Percentiles rank a stretch among this genome's conserved stretches.
Conservation (phyloP, 1,284 basidiomycete genomes). For the Ustilago esculenta region DNA sequence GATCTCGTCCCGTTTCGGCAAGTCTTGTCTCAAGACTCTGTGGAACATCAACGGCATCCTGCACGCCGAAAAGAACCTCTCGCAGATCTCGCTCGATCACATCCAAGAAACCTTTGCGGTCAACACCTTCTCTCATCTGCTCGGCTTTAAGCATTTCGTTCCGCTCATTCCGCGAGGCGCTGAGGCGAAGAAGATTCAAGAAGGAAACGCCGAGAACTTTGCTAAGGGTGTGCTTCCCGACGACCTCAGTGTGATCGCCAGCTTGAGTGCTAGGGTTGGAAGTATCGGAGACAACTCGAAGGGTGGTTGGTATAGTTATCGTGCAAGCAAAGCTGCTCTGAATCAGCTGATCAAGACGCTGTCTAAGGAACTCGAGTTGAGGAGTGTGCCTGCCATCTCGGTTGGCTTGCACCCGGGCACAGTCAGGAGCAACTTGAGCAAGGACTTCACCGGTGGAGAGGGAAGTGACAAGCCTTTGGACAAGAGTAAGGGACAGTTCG, state of each 20-base stretch:
- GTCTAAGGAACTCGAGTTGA: conserved; percentile 73
- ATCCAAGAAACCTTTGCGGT: conserved; percentile 69
- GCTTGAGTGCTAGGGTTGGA: conserved; percentile 74
- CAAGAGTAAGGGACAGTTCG: conserved; percentile 71
- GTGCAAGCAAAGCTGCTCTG: conserved; percentile 78
- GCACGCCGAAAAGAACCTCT: conserved; percentile 73
- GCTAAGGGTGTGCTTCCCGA: conserved; percentile 64
- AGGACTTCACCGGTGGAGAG: conserved; percentile 64
- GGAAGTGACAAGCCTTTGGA: conserved; percentile 50
- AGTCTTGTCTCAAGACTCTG: conserved; percentile 67
- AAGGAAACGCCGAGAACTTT: conserved; percentile 49
- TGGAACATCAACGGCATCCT: conserved; percentile 71
- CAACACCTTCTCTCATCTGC: conserved; percentile 70
- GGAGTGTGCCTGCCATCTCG: conserved; percentile 72
- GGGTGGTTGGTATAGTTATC: conserved; percentile 79
- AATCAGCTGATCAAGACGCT: conserved; percentile 79
- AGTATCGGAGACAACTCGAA: conserved; percentile 74
- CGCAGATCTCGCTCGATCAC: conserved; percentile 70
- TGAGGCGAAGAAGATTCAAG: conserved; percentile 37
- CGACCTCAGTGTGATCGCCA: conserved; percentile 68
- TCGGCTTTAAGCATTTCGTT: conserved; percentile 70
- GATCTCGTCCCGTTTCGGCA: conserved; percentile 68
- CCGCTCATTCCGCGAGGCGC: conserved; percentile 68
- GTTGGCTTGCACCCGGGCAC: conserved; percentile 67
- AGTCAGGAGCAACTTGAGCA: conserved; percentile 72